Conservation (phyloP, 2,329 filamentous ascomycete genomes). For the Parasarocladium wereldwijsianum region DNA sequence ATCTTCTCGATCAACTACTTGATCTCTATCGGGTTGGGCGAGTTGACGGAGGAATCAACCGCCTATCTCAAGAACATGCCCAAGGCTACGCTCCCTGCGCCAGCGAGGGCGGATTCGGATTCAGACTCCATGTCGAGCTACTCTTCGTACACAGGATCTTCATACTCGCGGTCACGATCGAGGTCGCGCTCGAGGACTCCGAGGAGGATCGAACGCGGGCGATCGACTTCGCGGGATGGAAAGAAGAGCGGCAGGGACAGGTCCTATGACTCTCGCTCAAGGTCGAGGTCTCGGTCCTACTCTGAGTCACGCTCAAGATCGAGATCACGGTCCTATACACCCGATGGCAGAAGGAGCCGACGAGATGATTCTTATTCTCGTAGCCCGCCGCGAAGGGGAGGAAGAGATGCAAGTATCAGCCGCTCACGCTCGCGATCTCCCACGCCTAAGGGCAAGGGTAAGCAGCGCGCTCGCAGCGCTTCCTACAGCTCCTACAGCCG, state of each 20-base stretch:
- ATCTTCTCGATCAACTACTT: slow-evolving; percentile 99
- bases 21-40: slow-evolving; percentile 92
- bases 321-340: slow-evolving; percentile 19
- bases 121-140: slow-evolving; percentile 67
- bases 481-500: slow-evolving; percentile 18
- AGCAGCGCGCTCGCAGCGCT: slow-evolving; percentile 13
- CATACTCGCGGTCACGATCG: slow-evolving; percentile 36
- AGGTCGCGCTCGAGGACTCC: slow-evolving; percentile 28
- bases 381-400: slow-evolving; percentile 14
- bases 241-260: slow-evolving; percentile 4
- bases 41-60: slow-evolving; percentile 87
- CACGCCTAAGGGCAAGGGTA: slow-evolving; percentile 11
- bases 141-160: slow-evolving; percentile 55
- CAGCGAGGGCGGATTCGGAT: slow-evolving; percentile 44
- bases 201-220: slow-evolving; percentile 20
- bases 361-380: slow-evolving; percentile 15
- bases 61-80: slow-evolving; percentile 81
- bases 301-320: slow-evolving; percentile 28
- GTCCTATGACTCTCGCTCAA: slow-evolving; percentile 30
- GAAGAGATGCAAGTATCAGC: slow-evolving; percentile 12
- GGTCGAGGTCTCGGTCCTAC: slow-evolving; percentile 15
- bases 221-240: slow-evolving; percentile 14
- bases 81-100: slow-evolving; percentile 62
- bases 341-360: slow-evolving; percentile 7
- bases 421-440: slow-evolving; percentile 16